These are phyloP conservation scores for Ogataea minuta DNA, from an alignment of 805 yeast genomes.

Conservation along the genomic window DNA sequence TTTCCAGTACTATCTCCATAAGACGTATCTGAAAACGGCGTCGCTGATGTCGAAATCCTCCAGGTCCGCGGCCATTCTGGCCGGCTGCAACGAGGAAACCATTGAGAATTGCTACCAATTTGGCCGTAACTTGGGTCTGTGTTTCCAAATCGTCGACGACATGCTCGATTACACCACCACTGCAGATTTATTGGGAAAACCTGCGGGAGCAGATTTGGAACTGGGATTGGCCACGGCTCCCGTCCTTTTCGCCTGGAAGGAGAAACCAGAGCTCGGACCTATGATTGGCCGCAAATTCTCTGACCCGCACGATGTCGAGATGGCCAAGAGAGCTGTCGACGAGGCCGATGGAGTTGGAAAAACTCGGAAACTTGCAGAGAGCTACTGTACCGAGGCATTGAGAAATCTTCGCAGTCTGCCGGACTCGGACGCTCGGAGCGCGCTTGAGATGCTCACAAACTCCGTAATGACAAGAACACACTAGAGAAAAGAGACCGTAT, in stretches of 20 bases:
- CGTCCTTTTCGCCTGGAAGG: constrained; percentile 89
- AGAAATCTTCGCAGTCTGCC: constrained; percentile 72
- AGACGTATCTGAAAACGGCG: constrained; percentile 94
- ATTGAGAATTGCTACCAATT: constrained; percentile 86
- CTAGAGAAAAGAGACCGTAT: constrained; percentile 29
- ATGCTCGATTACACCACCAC: constrained; percentile 93
- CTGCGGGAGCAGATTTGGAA: constrained; percentile 92
- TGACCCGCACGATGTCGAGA: constrained; percentile 77
- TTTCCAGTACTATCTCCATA: constrained; percentile 91
- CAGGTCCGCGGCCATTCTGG: constrained; percentile 87
- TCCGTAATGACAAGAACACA: constrained; percentile 80
- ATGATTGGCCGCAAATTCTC: constrained; percentile 81
- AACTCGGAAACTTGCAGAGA: constrained; percentile 73
- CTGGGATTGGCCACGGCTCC: constrained; percentile 98
- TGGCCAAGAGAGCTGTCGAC: constrained; percentile 73
- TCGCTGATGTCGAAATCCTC: constrained; percentile 91
- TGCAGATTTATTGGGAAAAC: constrained; percentile 84
- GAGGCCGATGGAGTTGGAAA: constrained; percentile 70
- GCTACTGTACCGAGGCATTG: constrained; percentile 75
- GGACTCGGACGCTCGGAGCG: constrained; percentile 84
- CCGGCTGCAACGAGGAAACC: constrained; percentile 75
- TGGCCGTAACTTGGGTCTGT: constrained; percentile 90
- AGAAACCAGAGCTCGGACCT: constrained; percentile 79
- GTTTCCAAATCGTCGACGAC: constrained; percentile 96
- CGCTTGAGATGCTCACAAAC: constrained; percentile 79